Evolutionary conservation across 2,329 filamentous ascomycete genomes (phyloP), one percentile per base, ranked within the genome.

Genomic region (Phialemoniopsis sp.): DNA sequence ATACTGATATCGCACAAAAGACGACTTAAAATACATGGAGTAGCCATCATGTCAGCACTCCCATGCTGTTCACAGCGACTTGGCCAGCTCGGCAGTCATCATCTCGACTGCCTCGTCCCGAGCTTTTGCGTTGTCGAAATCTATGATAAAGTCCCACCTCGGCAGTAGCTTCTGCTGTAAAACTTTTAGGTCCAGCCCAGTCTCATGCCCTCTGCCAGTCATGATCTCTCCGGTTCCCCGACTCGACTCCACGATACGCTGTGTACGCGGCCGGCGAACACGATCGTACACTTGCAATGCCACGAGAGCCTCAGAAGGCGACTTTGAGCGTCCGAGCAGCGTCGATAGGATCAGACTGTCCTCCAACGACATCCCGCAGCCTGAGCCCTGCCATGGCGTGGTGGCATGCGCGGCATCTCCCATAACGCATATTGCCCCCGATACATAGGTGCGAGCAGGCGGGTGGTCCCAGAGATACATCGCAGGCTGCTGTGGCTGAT

Each of bases 391-490:
- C 49, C 21, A 26, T 6, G 21, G 21, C 10, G 32, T 18, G 21
- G 21, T 26, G 21, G n/a, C n/a, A n/a, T n/a, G n/a, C n/a, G n/a
- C n/a, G n/a, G n/a, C 21, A 26, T 26, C 21, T 26, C 21, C 21
- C 21, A 26, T 26, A 26, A 55, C 26, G 29, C 48, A 48, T 3
- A 53, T 14, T 9, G 45, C 38, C 0, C 49, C 51, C 2, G 45
- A 49, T 17, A 43, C 46, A 26, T 53, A 51, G 8, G 29, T 53
- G 4, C 13, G 21, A 1, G 49, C 49, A 2, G 34, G 34, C 4
- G 44, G 44, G 16, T 55, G 48, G 6, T 56, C 51, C 50, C 49
- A 56, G 2, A 55, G 42, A 26, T 54, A 55, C 4, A 51, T 39
- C 1, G 34, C 49, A 0, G 21, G 14, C 2, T 54, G 48, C n/a